Evolutionary conservation across 1,284 basidiomycete species (phyloP), one percentile per base, ranked within the genome.

Genomic region (Marasmius sp.): DNA sequence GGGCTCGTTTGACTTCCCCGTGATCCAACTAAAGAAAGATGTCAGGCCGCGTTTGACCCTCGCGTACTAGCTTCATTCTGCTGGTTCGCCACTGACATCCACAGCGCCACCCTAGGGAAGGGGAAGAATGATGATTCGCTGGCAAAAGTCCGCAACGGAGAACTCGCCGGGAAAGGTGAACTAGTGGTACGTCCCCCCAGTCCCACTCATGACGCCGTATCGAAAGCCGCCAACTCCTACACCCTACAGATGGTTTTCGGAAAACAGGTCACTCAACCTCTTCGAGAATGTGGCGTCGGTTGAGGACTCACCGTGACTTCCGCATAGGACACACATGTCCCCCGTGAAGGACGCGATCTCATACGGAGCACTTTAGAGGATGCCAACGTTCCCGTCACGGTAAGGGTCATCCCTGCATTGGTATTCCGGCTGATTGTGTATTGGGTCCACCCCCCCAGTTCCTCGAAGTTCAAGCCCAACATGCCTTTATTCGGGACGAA

Each of bases 11-110:
- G 18, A 39, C 34, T 58, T 39, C 50, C 18, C 34, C 33, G 52
- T 27, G n/a, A 48, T 18, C 33, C 60, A 58, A 58, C 18, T 58
- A 41, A 57, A 47, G 55, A 27, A 57, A 22, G 59, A 54, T 52
- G 36, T 3, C 70, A 93, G 91, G 92, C 91, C 60, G 91, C 93
- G 0, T 95, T 97, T 71, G 91, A 97, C 72, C 77, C 83, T 6
- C 87, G 95, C 43, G 85, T 97, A n/a, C 80, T 93, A 6, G 81
- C 94, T 0, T 83, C 92, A 0, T 91, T 96, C 58, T 96, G 95
- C 77, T 97, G 93, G 80, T 97, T 97, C 73, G 93, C 92, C 7
- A 97, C 95, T 5, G 94, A 95, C 72, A 85, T 97, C 60, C 92
- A 97, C 73, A 84, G 83, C 56, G 92, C 92, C 9, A 89, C 93